Evolutionary conservation across 768 basidiomycete genomes (phyloP), one percentile per base, ranked within the genome.

Genomic region (Clitopilus passeckerianus): DNA sequence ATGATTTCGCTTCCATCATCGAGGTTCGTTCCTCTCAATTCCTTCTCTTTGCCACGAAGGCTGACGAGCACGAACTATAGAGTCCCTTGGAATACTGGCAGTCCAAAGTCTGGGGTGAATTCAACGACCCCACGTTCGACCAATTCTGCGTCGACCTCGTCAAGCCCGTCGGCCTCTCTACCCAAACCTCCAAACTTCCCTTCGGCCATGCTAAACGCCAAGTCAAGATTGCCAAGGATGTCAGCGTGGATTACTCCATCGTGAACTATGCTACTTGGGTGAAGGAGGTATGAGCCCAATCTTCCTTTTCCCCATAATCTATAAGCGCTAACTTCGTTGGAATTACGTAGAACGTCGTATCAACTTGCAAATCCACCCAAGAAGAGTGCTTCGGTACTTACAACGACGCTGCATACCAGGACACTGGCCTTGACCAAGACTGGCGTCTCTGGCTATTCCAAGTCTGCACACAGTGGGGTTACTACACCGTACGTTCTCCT

Each of bases 381-480:
- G 66, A 65, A 74, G 24, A 94, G 86, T 98, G 95, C 73, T 97
- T 95, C 66, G 93, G 94, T 5, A 91, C 93, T 0, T 87, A 79
- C 61, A 76, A 95, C 59, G 89, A 89, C 63, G 66, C 76, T 4
- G 77, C 85, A 64, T 96, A 83, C 72, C 78, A 80, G 63, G 76
- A 79, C 12, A 85, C 80, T 1, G 81, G 80, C 10, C 70, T 93
- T 7, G 78, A 84, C 59, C 83, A 92, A 65, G 81, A 80, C 5
- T 98, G 95, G 95, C 81, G 93, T 43, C 74, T 88, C 12, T 98
- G 95, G 95, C 64, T 78, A 5, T 96, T 93, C 80, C 95, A 93
- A 74, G 91, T 93, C 56, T 95, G 93, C 76, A 94, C 92, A 0
- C 84, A 96, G 66, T 98, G 96, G 96, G 96, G 95, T 1, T 99